These are phyloP conservation scores for Cutaneotrichosporon sp. DNA, from an alignment of 1,284 basidiomycete genomes.

Conservation along the genomic window DNA sequence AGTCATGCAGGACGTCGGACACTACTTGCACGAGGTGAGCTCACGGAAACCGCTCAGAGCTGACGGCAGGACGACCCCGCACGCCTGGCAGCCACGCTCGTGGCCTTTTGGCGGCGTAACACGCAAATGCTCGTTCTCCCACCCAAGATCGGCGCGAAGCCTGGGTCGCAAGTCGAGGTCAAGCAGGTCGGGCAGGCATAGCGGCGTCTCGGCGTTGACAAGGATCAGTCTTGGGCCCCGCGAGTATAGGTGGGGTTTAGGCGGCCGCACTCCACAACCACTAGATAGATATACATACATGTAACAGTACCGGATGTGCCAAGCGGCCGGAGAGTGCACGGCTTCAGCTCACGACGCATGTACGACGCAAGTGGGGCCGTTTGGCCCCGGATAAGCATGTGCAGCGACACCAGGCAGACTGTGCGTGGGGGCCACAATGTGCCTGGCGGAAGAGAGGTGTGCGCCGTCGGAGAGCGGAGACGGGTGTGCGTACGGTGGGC, in stretches of 20 bases:
- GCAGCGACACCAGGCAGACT: too few relatives aligned
- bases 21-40: slow-evolving; percentile 85
- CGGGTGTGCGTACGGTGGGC: too few relatives aligned
- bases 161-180: slow-evolving; percentile 43
- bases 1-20: slow-evolving; percentile 80
- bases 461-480: too few relatives aligned
- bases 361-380: too few relatives aligned
- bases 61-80: slow-evolving; percentile 70
- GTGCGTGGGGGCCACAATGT: too few relatives aligned
- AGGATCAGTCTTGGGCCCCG: background rate
- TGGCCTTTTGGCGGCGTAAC: slow-evolving; percentile 88
- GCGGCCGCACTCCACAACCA: background rate
- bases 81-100: slow-evolving; percentile 67
- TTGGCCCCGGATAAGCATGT: too few relatives aligned
- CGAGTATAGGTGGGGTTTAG: background rate
- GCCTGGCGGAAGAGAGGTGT: too few relatives aligned
- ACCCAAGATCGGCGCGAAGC: slow-evolving; percentile 42
- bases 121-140: slow-evolving; percentile 60
- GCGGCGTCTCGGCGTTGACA: too few relatives aligned
- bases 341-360: too few relatives aligned
- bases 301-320: too few relatives aligned
- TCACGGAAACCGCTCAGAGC: background rate
- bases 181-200: slow-evolving; percentile 73
- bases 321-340: too few relatives aligned
- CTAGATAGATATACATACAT: too few relatives aligned